Conservation (phyloP, 441 rosid genomes). For the Euphorbia corollata region DNA sequence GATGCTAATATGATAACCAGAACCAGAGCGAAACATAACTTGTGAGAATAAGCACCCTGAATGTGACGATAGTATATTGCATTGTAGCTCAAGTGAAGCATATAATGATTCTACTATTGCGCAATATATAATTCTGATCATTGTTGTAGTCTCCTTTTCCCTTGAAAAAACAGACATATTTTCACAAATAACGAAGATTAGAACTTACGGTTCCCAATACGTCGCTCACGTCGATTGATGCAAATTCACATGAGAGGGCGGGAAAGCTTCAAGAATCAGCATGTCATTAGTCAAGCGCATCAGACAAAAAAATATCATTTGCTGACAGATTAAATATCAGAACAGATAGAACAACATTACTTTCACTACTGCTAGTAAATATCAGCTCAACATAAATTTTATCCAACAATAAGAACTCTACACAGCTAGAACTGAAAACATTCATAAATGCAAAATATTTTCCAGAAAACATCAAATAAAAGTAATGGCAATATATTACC, state of each 20-base stretch:
- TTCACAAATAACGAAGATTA: constrained; percentile 3
- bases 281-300: constrained; percentile 19
- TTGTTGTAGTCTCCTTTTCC: not conserved
- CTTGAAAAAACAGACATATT: not conserved
- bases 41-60: not conserved
- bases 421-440: not conserved
- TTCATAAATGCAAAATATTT: not conserved
- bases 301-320: not conserved
- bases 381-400: not conserved
- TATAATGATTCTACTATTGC: not conserved
- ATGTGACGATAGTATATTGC: not conserved
- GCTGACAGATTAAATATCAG: not conserved
- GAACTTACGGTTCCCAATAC: constrained; percentile 96
- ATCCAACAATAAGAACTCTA: not conserved
- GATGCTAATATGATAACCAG: constrained; percentile 1
- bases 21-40: not conserved
- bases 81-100: not conserved
- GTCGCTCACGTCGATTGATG: constrained; percentile 88
- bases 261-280: constrained; percentile 68
- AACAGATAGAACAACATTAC: not conserved
- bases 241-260: constrained; percentile 95
- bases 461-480: not conserved
- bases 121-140: not conserved
- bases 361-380: not conserved
- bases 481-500: constrained; percentile 30